Conservation (phyloP, 768 basidiomycete genomes). For the Cubamyces sp. region DNA sequence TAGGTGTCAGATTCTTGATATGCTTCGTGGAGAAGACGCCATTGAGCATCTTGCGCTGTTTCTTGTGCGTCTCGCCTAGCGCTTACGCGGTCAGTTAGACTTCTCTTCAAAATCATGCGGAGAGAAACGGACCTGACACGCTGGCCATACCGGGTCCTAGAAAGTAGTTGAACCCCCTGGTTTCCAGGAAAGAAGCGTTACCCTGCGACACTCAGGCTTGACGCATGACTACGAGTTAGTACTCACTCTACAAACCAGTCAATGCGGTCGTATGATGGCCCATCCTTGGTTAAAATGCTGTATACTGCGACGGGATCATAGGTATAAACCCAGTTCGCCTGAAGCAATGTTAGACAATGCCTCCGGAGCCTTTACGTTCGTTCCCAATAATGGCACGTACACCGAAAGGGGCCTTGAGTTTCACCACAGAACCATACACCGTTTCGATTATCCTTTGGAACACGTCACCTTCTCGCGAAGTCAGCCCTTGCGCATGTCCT, state of each 20-base stretch:
- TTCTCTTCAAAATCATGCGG: not conserved
- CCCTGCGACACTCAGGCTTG: too few relatives aligned
- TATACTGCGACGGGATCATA: not conserved
- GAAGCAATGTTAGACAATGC: not conserved
- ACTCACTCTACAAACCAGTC: not conserved
- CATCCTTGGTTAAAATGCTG: conserved; percentile 5
- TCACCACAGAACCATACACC: conserved; percentile 40
- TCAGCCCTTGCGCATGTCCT: conserved; percentile 29
- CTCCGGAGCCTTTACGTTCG: not conserved
- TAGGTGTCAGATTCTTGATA: conserved; percentile 46
- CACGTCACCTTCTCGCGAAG: conserved; percentile 40
- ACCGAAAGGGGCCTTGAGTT: conserved; percentile 40
- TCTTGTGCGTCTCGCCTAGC: conserved; percentile 45
- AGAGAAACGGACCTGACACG: not conserved
- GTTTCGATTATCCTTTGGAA: conserved; percentile 40
- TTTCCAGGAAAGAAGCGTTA: not conserved
- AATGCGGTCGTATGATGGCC: not conserved
- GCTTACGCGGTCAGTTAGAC: not conserved
- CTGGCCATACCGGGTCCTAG: conserved; percentile 20
- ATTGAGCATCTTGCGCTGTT: conserved; percentile 51
- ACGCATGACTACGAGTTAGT: too few relatives aligned
- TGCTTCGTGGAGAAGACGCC: conserved; percentile 50
- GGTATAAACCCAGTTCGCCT: conserved; percentile 17
- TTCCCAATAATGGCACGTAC: conserved; percentile 29
- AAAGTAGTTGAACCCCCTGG: not conserved